Evolutionary conservation across 495 filamentous ascomycete genomes (phyloP).

Genomic region (Xylaria acuta): DNA sequence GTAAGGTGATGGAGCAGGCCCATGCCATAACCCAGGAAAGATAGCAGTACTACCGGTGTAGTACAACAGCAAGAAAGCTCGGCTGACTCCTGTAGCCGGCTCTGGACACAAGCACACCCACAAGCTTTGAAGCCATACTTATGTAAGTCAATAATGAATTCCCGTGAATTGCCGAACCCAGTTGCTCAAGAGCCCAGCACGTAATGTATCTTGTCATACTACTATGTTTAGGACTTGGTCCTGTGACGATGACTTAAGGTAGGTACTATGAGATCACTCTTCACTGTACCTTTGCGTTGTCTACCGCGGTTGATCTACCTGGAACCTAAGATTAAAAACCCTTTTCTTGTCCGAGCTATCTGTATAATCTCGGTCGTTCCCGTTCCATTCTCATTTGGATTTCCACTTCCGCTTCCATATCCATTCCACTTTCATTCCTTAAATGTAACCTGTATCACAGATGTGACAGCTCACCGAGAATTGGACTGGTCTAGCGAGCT

Average conservation of each 20-base stretch:
- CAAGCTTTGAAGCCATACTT: neutral
- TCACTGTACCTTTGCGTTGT: neutral
- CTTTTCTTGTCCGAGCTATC: neutral
- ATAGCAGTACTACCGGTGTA: neutral
- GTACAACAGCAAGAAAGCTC: neutral
- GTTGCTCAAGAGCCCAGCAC: neutral
- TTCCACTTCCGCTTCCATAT: neutral
- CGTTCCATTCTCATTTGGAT: neutral
- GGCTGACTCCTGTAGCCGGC: neutral
- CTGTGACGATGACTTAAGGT: neutral
- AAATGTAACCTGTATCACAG: neutral
- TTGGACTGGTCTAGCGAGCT: neutral
- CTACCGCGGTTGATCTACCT: neutral
- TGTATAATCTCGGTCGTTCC: neutral
- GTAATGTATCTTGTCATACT: neutral
- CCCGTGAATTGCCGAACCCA: neutral
- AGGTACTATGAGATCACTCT: neutral
- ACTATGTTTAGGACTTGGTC: neutral
- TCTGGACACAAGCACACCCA: neutral
- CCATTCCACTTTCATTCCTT: no score
- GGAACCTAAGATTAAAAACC: neutral
- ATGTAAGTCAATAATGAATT: neutral
- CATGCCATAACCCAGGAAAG: neutral
- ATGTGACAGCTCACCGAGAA: neutral
- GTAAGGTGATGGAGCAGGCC: neutral